phyloP scores from a whole-genome alignment of 352 stramenopile species.

The Globisporangium solare region DNA sequence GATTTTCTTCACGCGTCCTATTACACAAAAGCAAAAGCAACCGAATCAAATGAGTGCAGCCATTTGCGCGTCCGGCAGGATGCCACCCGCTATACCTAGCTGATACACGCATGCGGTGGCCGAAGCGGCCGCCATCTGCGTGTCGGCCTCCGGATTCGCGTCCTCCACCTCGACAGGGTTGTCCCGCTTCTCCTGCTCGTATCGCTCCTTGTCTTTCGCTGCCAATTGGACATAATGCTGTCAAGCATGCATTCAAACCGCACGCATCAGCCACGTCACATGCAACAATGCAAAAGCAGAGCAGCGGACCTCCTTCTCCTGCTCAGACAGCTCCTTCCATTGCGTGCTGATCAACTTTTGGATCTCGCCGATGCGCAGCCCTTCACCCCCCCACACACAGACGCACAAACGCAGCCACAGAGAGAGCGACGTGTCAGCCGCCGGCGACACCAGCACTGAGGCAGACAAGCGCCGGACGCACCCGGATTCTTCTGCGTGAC shows the following conservation, averaged over 20 bases:
- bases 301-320: slow-evolving; percentile 71
- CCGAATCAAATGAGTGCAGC: slow-evolving; percentile 18
- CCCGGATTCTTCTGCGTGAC: slow-evolving; percentile 61
- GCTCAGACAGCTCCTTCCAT: slow-evolving; percentile 82
- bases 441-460: not conserved
- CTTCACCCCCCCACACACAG: too few species aligned
- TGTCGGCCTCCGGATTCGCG: slow-evolving; percentile 31
- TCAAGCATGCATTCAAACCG: not conserved
- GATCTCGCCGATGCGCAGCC: slow-evolving; percentile 63
- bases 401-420: not conserved
- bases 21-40: too few species aligned
- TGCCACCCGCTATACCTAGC: slow-evolving; percentile 17
- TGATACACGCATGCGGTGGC: slow-evolving; percentile 54
- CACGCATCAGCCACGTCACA: not conserved
- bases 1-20: slow-evolving; percentile 91
- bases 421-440: too few species aligned
- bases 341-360: slow-evolving; percentile 88
- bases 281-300: not conserved
- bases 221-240: slow-evolving; percentile 81
- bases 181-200: slow-evolving; percentile 67
- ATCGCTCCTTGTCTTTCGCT: slow-evolving; percentile 83
- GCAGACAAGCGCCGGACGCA: not conserved
- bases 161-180: slow-evolving; percentile 61
- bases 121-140: slow-evolving; percentile 15
- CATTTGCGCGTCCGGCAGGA: not conserved